These are phyloP conservation scores for Exidia glandulosa DNA, from an alignment of 768 basidiomycete species.

Conservation along the genomic window DNA sequence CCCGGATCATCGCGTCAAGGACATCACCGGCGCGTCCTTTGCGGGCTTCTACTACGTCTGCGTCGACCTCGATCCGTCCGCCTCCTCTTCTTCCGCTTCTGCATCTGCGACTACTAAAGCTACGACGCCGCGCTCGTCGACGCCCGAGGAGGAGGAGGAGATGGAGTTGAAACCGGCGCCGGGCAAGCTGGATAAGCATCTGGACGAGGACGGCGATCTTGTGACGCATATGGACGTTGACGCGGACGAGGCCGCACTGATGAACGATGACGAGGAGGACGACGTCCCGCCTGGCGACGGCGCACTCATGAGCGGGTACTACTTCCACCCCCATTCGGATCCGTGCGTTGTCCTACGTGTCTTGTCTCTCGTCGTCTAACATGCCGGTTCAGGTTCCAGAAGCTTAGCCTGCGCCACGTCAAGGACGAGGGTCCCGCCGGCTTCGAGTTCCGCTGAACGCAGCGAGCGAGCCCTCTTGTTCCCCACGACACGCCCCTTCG, in stretches of 20 bases:
- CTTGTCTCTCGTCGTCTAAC: neutral
- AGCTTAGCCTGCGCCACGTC: conserved; percentile 70
- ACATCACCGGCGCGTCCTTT: conserved; percentile 91
- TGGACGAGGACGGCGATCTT: neutral
- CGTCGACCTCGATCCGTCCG: conserved; percentile 63
- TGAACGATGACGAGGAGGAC: conserved; percentile 2
- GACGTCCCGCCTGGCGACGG: conserved; percentile 6
- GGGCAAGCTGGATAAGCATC: neutral
- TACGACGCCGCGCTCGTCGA: conserved; percentile 28
- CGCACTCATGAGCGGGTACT: conserved; percentile 82
- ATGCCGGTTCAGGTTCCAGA: conserved; percentile 58
- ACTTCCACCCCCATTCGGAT: conserved; percentile 88
- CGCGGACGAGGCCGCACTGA: conserved; percentile 4
- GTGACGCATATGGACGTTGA: neutral
- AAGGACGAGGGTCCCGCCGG: conserved; percentile 61
- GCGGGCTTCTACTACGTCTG: conserved; percentile 96
- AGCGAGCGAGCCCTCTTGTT: too few relatives aligned
- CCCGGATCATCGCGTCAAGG: conserved; percentile 87
- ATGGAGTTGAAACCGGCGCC: conserved; percentile 22
- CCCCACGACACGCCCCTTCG: too few relatives aligned
- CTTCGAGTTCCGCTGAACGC: conserved; percentile 90
- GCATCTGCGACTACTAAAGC: conserved; percentile 27
- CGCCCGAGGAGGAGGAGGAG: conserved; percentile 37
- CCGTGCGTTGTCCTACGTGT: conserved; percentile 47
- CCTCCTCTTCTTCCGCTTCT: conserved; percentile 19